These are phyloP conservation scores for Tylopilus cervinicoccineus DNA, from an alignment of 768 basidiomycete genomes.

Conservation along the genomic window DNA sequence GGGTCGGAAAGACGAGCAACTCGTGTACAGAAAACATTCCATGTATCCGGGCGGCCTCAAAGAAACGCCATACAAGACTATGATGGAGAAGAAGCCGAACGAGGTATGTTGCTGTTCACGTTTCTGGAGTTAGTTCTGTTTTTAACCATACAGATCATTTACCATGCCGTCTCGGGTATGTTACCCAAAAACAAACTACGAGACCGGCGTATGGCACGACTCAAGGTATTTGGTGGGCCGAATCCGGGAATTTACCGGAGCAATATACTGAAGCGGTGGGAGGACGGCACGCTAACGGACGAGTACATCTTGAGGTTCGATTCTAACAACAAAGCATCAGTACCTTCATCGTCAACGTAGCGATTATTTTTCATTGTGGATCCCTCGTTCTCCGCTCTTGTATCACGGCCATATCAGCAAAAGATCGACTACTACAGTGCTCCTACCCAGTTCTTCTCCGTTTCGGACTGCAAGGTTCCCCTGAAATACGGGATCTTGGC, in stretches of 20 bases:
- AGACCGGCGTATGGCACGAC: constrained; percentile 78
- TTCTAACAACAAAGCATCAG: constrained; percentile 15
- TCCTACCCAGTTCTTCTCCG: constrained; percentile 4
- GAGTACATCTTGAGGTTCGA: constrained; percentile 27
- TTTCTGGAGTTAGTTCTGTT: background rate
- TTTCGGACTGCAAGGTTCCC: constrained; percentile 4
- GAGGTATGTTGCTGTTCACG: constrained; percentile 53
- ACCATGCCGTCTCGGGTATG: constrained; percentile 96
- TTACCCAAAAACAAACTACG: constrained; percentile 96
- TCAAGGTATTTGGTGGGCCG: constrained; percentile 82
- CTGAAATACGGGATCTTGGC: background rate
- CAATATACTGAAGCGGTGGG: constrained; percentile 81
- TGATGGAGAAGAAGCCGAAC: constrained; percentile 86
- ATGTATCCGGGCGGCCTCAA: constrained; percentile 94
- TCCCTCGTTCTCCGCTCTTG: background rate
- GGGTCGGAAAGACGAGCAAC: constrained; percentile 83
- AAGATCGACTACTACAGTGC: background rate
- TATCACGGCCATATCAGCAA: background rate
- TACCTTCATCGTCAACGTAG: constrained; percentile 11
- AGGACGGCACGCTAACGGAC: constrained; percentile 68
- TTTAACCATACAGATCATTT: constrained; percentile 66
- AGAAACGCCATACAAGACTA: constrained; percentile 77
- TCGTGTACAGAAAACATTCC: constrained; percentile 84
- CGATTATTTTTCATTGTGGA: background rate
- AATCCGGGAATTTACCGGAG: constrained; percentile 73